Evolutionary conservation across 202 grass and related monocot genomes (phyloP), one percentile per base, ranked within the genome.

Genomic region (Zoysia matrella): DNA sequence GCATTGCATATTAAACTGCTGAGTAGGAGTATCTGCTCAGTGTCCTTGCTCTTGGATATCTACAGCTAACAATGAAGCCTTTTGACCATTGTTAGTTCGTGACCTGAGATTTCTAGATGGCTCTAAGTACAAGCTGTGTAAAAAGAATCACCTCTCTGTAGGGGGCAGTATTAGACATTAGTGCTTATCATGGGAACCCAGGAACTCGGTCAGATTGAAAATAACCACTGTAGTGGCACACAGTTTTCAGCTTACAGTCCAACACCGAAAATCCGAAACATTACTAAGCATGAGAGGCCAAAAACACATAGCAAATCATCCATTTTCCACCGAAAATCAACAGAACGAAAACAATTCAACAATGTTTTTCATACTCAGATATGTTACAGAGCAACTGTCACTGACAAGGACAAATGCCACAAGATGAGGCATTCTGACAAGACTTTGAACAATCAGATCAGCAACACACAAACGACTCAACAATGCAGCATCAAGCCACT

Each of bases 321-420:
- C 13, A 5, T 39, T 56, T 79, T 48, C 47, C 43, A 36, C 18
- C 72, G 54, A 49, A 71, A 86, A 76, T 48, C 22, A 73, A 75
- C 44, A 76, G 18, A 8, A 51, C 42, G 45, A 39, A 53, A 83
- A 86, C 54, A 90, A 81, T 66, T 65, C 81, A 72, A 89, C 70
- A 81, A 79, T 43, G 63, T 72, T 84, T 73, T 88, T 22, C 65
- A 60, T 61, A 77, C 70, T 80, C 56, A 47, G 88, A 74, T 93
- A 93, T 93, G 77, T 91, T 97, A 97, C 89, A 91, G 89, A 81
- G 60, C 74, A 10, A 72, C 53, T 60, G 75, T 63, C 67, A 85
- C 67, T 76, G 79, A 82, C 78, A 90, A 75, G 41, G 66, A 47
- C 14, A 53, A 49, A 78, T 61, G 41, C 83, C 75, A 57, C 68